These are phyloP conservation scores for Fraxinus quadrangulata DNA, from an alignment of 257 asterid genomes.

Conservation along the genomic window DNA sequence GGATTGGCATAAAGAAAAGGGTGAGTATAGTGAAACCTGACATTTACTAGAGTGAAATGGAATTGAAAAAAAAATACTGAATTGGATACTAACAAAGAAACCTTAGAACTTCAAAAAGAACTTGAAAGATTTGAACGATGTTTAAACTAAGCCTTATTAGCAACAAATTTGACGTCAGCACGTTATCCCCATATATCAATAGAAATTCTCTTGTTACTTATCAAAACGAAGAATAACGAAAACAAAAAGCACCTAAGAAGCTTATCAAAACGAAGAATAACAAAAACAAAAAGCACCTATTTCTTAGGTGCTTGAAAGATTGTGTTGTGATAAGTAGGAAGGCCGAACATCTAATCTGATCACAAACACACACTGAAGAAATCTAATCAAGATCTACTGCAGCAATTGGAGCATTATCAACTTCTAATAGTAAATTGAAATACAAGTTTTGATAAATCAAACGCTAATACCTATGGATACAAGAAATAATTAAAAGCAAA, in stretches of 20 bases:
- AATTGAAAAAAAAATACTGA: neutral
- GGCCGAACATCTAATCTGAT: neutral
- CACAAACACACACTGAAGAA: neutral
- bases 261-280: neutral
- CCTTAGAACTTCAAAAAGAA: slow-evolving; percentile 3
- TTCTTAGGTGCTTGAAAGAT: neutral
- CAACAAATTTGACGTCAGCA: neutral
- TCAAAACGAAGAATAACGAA: neutral
- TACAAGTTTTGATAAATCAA: neutral
- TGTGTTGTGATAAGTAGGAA: neutral
- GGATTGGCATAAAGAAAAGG: neutral
- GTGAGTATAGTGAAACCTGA: neutral
- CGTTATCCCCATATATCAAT: neutral
- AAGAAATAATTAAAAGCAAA: neutral
- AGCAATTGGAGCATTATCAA: neutral
- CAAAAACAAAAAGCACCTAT: neutral
- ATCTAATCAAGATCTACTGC: neutral
- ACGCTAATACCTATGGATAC: neutral
- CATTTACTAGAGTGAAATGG: slow-evolving; percentile 4
- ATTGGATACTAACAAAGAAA: neutral
- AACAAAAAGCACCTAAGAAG: neutral
- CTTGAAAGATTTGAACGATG: neutral
- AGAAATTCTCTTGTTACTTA: neutral
- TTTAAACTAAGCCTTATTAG: neutral
- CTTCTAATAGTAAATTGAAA: neutral